phyloP scores from a whole-genome alignment of 2,329 filamentous ascomycete genomes.

The Triangularia setosa region DNA sequence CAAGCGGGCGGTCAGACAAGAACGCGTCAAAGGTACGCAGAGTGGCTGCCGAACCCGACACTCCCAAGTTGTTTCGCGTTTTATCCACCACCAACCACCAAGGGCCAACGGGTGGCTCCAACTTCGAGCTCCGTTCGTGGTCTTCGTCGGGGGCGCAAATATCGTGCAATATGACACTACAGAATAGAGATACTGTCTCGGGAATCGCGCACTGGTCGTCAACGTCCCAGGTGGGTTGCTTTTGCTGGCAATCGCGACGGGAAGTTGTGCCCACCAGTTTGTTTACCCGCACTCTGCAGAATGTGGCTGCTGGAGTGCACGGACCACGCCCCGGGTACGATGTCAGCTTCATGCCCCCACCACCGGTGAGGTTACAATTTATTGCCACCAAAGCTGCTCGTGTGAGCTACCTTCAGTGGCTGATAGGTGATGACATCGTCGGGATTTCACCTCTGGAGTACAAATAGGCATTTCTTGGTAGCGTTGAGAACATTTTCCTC shows the following conservation, averaged over 20 bases:
- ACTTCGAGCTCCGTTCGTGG: not conserved
- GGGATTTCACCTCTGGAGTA: not conserved
- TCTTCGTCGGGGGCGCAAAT: not conserved
- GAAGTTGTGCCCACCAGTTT: constrained; percentile 8
- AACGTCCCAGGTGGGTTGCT: not conserved
- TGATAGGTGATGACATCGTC: not conserved
- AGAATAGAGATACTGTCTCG: not conserved
- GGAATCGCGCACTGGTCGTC: not conserved
- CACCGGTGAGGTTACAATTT: not conserved
- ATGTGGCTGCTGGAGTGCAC: not conserved
- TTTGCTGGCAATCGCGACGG: constrained; percentile 3
- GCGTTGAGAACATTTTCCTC: not conserved
- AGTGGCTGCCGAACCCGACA: constrained; percentile 1
- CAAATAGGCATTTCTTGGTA: not conserved
- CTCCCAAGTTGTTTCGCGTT: constrained; percentile 9
- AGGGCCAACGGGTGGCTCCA: not conserved
- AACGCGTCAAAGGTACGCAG: constrained; percentile 21
- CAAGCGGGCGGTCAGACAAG: constrained; percentile 15
- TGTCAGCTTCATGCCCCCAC: not conserved
- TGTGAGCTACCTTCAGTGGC: not conserved
- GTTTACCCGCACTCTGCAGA: constrained; percentile 2
- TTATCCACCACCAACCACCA: not conserved
- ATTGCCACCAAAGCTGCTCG: not conserved
- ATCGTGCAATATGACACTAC: not conserved
- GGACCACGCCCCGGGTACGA: not conserved